Percentiles rank a stretch among this genome's conserved stretches.
phyloP scores from a whole-genome alignment of 2,329 filamentous ascomycete species.

The Apiospora rasikravindrae region DNA sequence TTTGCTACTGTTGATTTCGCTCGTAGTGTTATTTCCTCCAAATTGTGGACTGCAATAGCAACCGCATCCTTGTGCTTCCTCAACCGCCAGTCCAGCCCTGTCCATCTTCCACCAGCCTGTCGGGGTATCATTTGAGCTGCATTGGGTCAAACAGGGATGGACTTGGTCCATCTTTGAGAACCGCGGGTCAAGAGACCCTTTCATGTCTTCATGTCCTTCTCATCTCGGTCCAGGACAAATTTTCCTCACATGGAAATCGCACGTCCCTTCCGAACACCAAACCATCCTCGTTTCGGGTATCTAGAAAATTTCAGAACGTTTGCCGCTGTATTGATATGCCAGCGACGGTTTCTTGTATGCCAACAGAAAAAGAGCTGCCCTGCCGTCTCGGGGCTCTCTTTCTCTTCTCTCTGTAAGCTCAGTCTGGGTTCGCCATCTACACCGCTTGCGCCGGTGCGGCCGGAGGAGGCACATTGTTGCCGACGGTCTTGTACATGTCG shows the following conservation, averaged over 20 bases:
- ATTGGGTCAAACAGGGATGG: not conserved
- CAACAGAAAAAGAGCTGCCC: no score
- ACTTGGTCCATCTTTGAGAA: not conserved
- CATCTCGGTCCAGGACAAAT: not conserved
- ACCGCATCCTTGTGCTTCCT: not conserved
- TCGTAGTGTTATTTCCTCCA: not conserved
- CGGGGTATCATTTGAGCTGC: not conserved
- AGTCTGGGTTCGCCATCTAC: not conserved
- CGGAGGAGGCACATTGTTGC: conserved; percentile 51
- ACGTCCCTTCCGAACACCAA: not conserved
- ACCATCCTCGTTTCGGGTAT: not conserved
- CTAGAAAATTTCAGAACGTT: not conserved
- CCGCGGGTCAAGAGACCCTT: not conserved
- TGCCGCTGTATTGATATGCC: not conserved
- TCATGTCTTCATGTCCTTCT: not conserved
- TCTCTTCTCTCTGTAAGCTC: not conserved
- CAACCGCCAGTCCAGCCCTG: not conserved
- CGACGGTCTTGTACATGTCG: conserved; percentile 68
- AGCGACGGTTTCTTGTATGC: not conserved
- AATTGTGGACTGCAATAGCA: not conserved
- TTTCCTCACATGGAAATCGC: not conserved
- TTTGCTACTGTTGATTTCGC: not conserved
- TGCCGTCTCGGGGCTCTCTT: no score
- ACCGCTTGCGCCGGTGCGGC: not conserved
- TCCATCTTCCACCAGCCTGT: not conserved